Evolutionary conservation across 495 filamentous ascomycete species (phyloP), one percentile per base, ranked within the genome.

Genomic region (Xylaria telfairii): DNA sequence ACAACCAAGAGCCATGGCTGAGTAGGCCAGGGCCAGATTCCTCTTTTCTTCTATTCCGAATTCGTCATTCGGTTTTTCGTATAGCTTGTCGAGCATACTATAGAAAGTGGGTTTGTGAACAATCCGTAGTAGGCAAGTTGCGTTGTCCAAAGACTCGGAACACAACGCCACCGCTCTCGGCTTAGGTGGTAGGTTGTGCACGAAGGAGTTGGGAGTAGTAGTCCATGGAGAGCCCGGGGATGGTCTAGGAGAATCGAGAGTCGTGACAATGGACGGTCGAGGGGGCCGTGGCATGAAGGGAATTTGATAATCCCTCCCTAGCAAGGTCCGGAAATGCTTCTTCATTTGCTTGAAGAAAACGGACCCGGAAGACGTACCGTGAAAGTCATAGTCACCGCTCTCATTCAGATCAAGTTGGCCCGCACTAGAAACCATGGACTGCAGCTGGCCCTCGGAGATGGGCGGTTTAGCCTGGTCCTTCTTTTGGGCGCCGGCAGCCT

Each of bases 341-440:
- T 93, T 90, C 86, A 99, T 89, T 46, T 92, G 89, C 72, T 88
- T 85, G 62, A 97, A 86, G 80, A 97, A 98, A 69, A 93, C 91
- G 57, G 95, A 85, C 0, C 96, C 94, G 5, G 96, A 99, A 0
- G 95, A 97, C 69, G 93, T 93, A 49, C 96, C 96, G 76, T 96
- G 92, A 74, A 97, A 99, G 77, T 98, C 96, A 90, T 93, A 97
- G 73, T 97, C 87, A 24, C 95, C 95, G 72, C 90, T 87, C 72
- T 99, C 96, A 78, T 97, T 95, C 21, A 97, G 85, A 75, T 98
- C 96, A 15, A 99, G 84, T 76, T 91, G 92, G 44, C 95, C 96
- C 6, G 93, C 93, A 59, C 93, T 91, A 75, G 92, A 91, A 67
- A 99, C 93, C 96, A 99, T 99, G 7, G 95, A 97, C 78, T 96